These are phyloP conservation scores for Mycena vulgaris DNA, from an alignment of 768 basidiomycete species.

Conservation along the genomic window DNA sequence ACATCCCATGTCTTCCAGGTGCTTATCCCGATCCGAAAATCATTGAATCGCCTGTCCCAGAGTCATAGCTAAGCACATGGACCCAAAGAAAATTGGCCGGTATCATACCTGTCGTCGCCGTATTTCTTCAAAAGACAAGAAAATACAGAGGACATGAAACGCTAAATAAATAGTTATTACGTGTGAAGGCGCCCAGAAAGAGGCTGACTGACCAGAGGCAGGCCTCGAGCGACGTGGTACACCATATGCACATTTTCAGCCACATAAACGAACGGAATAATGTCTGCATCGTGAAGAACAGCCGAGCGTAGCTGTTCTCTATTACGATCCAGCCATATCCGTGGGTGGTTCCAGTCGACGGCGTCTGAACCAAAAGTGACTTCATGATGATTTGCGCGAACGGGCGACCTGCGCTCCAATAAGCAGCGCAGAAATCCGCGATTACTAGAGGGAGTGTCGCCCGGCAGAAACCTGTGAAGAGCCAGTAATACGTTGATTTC, in stretches of 20 bases:
- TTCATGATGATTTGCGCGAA: slow-evolving; percentile 21
- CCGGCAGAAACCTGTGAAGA: slow-evolving; percentile 15
- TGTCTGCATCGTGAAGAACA: slow-evolving; percentile 21
- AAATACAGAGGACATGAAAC: slow-evolving; percentile 28
- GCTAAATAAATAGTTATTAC: not conserved
- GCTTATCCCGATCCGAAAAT: slow-evolving; percentile 19
- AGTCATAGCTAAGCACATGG: not conserved
- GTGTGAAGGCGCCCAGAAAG: no score
- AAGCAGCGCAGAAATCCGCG: slow-evolving; percentile 28
- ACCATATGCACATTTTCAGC: slow-evolving; percentile 34
- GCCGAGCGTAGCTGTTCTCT: slow-evolving; percentile 13
- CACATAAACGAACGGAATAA: slow-evolving; percentile 2
- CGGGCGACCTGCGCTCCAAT: not conserved
- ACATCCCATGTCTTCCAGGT: slow-evolving; percentile 32
- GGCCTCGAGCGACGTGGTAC: not conserved
- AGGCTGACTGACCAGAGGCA: slow-evolving; percentile 26
- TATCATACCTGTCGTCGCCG: not conserved
- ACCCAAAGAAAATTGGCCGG: not conserved
- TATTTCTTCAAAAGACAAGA: slow-evolving; percentile 21
- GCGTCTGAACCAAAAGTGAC: slow-evolving; percentile 29
- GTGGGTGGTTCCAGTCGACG: slow-evolving; percentile 32
- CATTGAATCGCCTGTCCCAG: slow-evolving; percentile 8
- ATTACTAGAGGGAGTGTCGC: not conserved
- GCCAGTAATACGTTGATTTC: not conserved
- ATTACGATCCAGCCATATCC: slow-evolving; percentile 21